phyloP scores from a whole-genome alignment of 2,329 filamentous ascomycete genomes.

The Emericellopsis atlantica region DNA sequence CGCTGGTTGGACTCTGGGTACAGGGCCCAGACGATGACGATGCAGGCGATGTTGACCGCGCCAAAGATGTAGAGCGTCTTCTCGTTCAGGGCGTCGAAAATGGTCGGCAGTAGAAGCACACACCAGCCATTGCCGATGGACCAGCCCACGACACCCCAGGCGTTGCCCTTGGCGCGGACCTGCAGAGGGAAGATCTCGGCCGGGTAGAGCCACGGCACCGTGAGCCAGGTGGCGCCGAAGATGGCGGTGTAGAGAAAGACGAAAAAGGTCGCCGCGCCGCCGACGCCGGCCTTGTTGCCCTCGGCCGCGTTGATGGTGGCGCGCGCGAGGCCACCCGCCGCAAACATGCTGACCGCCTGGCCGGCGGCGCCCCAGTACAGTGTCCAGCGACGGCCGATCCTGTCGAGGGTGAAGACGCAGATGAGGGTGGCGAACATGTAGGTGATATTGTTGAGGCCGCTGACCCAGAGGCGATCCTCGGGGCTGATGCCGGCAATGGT shows the following conservation, averaged over 20 bases:
- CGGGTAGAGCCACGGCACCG: conserved; percentile 49
- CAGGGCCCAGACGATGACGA: conserved; percentile 60
- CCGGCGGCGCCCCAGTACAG: conserved; percentile 55
- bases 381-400: conserved; percentile 56
- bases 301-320: conserved; percentile 31
- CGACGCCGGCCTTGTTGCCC: conserved; percentile 25
- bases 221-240: conserved; percentile 33
- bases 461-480: conserved; percentile 50
- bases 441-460: conserved; percentile 37
- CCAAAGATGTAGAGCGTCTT: conserved; percentile 67
- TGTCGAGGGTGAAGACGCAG: conserved; percentile 57
- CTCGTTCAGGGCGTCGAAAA: conserved; percentile 51
- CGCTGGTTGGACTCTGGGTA: conserved; percentile 66
- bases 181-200: conserved; percentile 64
- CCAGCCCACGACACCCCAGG: conserved; percentile 67
- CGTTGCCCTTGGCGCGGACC: conserved; percentile 61
- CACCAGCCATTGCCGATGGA: conserved; percentile 60
- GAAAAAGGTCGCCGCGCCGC: conserved; percentile 55
- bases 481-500: conserved; percentile 53
- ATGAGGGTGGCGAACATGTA: conserved; percentile 53
- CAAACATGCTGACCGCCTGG: conserved; percentile 55
- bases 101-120: conserved; percentile 40
- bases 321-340: conserved; percentile 50
- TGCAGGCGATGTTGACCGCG: conserved; percentile 49
- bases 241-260: conserved; percentile 44